Evolutionary conservation across 2,329 filamentous ascomycete species (phyloP).

Genomic region (Ceratocystis alfenasii): DNA sequence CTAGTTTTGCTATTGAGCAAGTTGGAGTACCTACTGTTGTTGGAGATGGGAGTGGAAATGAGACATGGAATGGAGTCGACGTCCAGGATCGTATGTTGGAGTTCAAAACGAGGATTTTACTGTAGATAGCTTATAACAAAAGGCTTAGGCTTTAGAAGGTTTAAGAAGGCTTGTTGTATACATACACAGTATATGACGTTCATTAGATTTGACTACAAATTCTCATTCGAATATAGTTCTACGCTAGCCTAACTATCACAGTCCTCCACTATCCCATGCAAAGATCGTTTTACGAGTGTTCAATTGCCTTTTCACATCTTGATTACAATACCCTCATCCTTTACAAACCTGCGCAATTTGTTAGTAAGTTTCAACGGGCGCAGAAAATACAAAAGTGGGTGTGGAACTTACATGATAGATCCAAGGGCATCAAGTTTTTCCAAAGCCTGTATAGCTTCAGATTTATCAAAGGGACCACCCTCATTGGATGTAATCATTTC

Average conservation of each 20-base stretch:
- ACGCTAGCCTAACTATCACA: background rate
- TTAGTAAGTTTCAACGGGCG: background rate
- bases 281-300: background rate
- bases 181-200: background rate
- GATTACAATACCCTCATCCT: slow-evolving; percentile 54
- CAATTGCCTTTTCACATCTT: slow-evolving; percentile 42
- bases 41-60: slow-evolving; percentile 34
- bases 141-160: too few species aligned
- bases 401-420: slow-evolving; percentile 67
- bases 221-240: background rate
- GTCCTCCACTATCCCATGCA: background rate
- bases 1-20: slow-evolving; percentile 91
- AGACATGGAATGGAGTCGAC: slow-evolving; percentile 50
- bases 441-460: slow-evolving; percentile 66
- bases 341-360: slow-evolving; percentile 35
- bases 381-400: background rate
- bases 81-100: slow-evolving; percentile 42
- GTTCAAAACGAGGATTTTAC: slow-evolving; percentile 29
- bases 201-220: background rate
- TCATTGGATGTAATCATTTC: slow-evolving; percentile 43
- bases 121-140: background rate
- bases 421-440: slow-evolving; percentile 56
- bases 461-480: slow-evolving; percentile 51
- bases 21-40: slow-evolving; percentile 62
- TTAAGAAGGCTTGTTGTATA: background rate